These are phyloP conservation scores for Nicotiana rustica DNA, from an alignment of 305 asterid genomes.

Conservation along the genomic window DNA sequence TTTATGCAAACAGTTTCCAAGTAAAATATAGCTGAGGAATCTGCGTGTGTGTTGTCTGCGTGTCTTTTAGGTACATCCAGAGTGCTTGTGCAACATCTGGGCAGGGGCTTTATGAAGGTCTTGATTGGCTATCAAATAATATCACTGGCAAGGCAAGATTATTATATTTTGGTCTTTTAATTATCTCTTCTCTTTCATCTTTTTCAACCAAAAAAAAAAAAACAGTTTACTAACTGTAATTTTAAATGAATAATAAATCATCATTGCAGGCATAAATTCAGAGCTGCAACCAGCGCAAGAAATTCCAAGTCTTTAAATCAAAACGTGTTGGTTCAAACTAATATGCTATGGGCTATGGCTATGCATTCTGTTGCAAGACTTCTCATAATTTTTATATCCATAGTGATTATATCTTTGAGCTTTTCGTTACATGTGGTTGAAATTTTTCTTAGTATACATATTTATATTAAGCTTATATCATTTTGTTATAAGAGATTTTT, in stretches of 20 bases:
- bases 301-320: neutral
- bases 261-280: conserved; percentile 32
- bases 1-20: neutral
- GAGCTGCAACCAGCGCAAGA: neutral
- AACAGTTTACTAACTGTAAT: neutral
- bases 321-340: neutral
- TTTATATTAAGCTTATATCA: no score
- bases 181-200: neutral
- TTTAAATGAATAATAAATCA: conserved; percentile 19
- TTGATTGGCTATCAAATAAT: conserved; percentile 57
- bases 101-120: conserved; percentile 65
- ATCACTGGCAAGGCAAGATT: conserved; percentile 47
- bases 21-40: neutral
- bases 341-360: neutral
- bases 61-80: conserved; percentile 49
- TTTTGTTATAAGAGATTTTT: no score
- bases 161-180: neutral
- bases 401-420: neutral
- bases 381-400: no score
- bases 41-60: neutral
- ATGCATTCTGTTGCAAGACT: neutral
- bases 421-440: no score
- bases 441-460: no score
- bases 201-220: neutral
- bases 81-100: conserved; percentile 62